These are phyloP conservation scores for Cylindrodendrum hubeiense DNA, from an alignment of 2,329 filamentous ascomycete species.

Conservation along the genomic window DNA sequence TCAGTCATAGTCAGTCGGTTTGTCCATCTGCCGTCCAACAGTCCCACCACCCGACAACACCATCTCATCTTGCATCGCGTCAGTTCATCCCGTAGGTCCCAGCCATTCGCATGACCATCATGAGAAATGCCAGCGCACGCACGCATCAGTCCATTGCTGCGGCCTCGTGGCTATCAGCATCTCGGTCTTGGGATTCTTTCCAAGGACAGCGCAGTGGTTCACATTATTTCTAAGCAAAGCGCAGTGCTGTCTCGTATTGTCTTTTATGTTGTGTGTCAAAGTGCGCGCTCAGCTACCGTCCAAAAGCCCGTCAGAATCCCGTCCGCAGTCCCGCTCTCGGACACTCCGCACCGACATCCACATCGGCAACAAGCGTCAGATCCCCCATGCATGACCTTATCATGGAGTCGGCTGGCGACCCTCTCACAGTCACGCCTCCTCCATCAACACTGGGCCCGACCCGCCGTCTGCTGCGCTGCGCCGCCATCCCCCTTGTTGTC, in stretches of 20 bases:
- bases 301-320: not conserved
- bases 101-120: not conserved
- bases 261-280: constrained; percentile 7
- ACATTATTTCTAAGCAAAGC: no score
- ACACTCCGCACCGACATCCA: constrained; percentile 37
- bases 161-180: not conserved
- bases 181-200: not conserved
- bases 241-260: not conserved
- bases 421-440: constrained; percentile 24
- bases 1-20: not conserved
- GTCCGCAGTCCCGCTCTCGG: constrained; percentile 34
- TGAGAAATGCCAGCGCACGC: constrained; percentile 12
- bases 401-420: constrained; percentile 30
- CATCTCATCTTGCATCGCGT: constrained; percentile 7
- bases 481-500: constrained; percentile 11
- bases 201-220: not conserved
- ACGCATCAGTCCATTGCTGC: constrained; percentile 6
- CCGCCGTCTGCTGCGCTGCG: constrained; percentile 14
- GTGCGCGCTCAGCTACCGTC: constrained; percentile 8
- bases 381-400: constrained; percentile 47
- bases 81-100: constrained; percentile 3
- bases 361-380: constrained; percentile 40
- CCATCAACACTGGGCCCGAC: constrained; percentile 14
- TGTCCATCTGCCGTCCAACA: not conserved
- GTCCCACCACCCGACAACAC: not conserved